Evolutionary conservation across 176 grass and related monocot genomes (phyloP), one percentile per base, ranked within the genome.

Genomic region (Rhynchospora tenuis): DNA sequence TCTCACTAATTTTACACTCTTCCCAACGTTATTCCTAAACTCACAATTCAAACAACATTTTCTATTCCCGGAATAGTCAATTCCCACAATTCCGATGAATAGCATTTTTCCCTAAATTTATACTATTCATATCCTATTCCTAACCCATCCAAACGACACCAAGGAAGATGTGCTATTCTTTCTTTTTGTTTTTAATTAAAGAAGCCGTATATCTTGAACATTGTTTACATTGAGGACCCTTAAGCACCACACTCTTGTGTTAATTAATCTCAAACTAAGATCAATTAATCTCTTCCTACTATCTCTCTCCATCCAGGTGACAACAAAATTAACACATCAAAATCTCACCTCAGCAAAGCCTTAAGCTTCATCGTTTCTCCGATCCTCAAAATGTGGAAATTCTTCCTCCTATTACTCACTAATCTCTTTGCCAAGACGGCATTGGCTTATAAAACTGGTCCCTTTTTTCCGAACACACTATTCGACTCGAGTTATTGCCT

Each of bases 401-500:
- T 90, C 45, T 8, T 84, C 6, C 85, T 94, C 15, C 65, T 90
- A 13, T 48, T 84, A 55, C 66, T 90, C 29, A 58, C 82, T n/a
- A 79, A 84, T 7, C 59, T 92, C 82, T 46, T 87, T 67, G 50
- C 58, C 22, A 8, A 48, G 78, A 15, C 10, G 33, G 5, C 50
- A 8, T 33, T 15, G 10, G 71, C 85, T 5, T 73, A 70, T 81
- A 72, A 72, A 14, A 29, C 62, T 15, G 7, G 55, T 6, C 81
- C 79, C 23, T 72, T 85, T 58, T 85, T 83, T 42, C 85, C 86
- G 19, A 83, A 66, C 57, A 42, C 79, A 28, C 56, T 87, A 59
- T 60, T 59, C 42, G 90, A 90, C 43, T 76, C 83, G 14, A 75
- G 87, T 33, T 61, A 82, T 46, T 98, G 95, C 84, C 87, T 93